These are phyloP conservation scores for Hypoxylon intermedium DNA, from an alignment of 495 filamentous ascomycete genomes.

Conservation along the genomic window DNA sequence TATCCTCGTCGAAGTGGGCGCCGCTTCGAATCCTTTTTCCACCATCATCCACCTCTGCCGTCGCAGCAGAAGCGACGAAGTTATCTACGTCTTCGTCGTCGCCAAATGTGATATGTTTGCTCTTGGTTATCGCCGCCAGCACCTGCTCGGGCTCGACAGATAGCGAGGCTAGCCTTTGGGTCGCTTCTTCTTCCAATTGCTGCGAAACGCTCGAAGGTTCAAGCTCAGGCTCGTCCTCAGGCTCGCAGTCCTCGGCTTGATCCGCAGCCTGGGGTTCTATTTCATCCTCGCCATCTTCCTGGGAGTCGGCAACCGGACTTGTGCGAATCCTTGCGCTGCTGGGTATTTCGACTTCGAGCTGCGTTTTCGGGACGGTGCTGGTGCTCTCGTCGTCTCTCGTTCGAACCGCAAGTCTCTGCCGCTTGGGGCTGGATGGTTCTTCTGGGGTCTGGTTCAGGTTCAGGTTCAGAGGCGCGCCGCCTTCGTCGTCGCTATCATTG, in stretches of 20 bases:
- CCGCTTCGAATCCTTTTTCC: constrained; percentile 7
- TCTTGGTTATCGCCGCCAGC: constrained; percentile 26
- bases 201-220: constrained; percentile 38
- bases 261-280: no score
- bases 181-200: constrained; percentile 41
- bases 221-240: constrained; percentile 2
- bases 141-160: constrained; percentile 23
- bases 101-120: constrained; percentile 42
- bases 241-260: no score
- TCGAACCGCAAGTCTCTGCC: constrained; percentile 34
- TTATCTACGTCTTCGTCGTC: constrained; percentile 47
- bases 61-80: constrained; percentile 37
- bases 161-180: constrained; percentile 29
- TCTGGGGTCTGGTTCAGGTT: no score
- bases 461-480: neutral
- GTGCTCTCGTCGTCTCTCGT: constrained; percentile 32
- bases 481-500: neutral
- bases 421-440: constrained; percentile 8
- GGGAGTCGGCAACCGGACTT: constrained; percentile 22
- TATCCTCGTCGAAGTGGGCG: constrained; percentile 41
- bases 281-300: constrained; percentile 12
- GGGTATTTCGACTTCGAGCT: constrained; percentile 39
- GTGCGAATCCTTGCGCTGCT: constrained; percentile 9
- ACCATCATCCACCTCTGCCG: constrained; percentile 16
- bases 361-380: constrained; percentile 13